These are phyloP conservation scores for Taphrina wiesneri DNA, from an alignment of 1,139 yeast species.

Conservation along the genomic window DNA sequence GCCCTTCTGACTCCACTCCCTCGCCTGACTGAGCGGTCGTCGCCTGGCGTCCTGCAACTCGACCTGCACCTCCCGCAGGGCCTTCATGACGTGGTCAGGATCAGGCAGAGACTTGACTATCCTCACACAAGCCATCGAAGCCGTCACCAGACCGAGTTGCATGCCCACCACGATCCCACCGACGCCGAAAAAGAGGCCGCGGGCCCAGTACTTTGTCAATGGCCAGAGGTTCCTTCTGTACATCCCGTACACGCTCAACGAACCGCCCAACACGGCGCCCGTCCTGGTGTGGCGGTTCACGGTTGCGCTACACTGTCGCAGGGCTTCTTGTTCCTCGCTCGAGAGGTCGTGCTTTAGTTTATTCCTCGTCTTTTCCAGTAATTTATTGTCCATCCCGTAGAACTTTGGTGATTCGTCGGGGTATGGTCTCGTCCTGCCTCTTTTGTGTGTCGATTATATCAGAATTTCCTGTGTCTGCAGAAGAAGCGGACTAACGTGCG, in stretches of 20 bases:
- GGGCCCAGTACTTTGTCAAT: constrained; percentile 8
- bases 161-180: constrained; percentile 32
- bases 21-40: constrained; percentile 9
- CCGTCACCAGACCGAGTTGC: constrained; percentile 26
- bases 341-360: constrained; percentile 10
- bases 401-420: not conserved
- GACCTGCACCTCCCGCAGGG: constrained; percentile 27
- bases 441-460: too few relatives aligned
- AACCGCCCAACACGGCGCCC: constrained; percentile 24
- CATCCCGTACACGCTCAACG: constrained; percentile 16
- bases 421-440: too few relatives aligned
- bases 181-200: constrained; percentile 25
- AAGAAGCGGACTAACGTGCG: too few relatives aligned
- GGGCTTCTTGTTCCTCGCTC: constrained; percentile 15
- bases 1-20: constrained; percentile 17
- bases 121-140: not conserved
- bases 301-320: not conserved
- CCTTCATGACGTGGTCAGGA: constrained; percentile 26
- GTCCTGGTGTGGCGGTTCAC: constrained; percentile 8
- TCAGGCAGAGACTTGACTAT: constrained; percentile 24
- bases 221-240: constrained; percentile 29
- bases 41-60: constrained; percentile 25
- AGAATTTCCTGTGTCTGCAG: too few relatives aligned
- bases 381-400: constrained; percentile 8
- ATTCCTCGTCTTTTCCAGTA: constrained; percentile 7